Percentiles rank a stretch among this genome's conserved stretches.
Evolutionary conservation across 2,329 filamentous ascomycete genomes (phyloP).

Genomic region (Diaporthe citrichinensis): DNA sequence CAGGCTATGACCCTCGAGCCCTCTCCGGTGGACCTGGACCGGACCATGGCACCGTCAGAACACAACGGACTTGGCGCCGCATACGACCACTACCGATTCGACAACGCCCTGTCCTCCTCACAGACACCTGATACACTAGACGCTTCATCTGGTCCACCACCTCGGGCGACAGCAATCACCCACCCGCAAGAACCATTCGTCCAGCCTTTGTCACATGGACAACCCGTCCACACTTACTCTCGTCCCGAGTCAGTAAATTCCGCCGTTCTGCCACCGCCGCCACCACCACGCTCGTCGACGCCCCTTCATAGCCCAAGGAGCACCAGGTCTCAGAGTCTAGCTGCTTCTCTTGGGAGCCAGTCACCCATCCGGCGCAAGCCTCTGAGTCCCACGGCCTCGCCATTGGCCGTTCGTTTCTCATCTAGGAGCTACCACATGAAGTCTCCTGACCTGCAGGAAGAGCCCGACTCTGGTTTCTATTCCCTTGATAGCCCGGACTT

Average conservation of each 20-base stretch:
- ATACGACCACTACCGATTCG: conserved; percentile 41
- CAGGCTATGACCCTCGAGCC: conserved; percentile 34
- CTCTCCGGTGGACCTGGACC: conserved; percentile 34
- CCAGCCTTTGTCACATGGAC: conserved; percentile 27
- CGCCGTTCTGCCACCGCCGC: conserved; percentile 22
- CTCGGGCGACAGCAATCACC: conserved; percentile 31
- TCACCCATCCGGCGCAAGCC: conserved; percentile 71
- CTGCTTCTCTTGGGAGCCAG: conserved; percentile 46
- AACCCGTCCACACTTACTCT: conserved; percentile 23
- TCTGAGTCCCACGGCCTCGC: conserved; percentile 68
- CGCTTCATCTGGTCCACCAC: conserved; percentile 41
- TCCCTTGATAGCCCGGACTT: conserved; percentile 73
- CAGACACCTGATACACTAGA: conserved; percentile 42
- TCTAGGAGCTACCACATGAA: conserved; percentile 55
- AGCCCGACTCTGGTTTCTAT: conserved; percentile 66
- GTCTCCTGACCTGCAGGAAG: conserved; percentile 58
- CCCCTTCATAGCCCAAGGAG: conserved; percentile 48
- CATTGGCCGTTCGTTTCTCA: conserved; percentile 64
- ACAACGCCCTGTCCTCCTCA: conserved; percentile 35
- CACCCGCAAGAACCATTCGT: conserved; percentile 29
- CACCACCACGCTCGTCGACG: conserved; percentile 32
- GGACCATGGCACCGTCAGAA: conserved; percentile 35
- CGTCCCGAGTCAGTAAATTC: conserved; percentile 34
- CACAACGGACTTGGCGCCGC: conserved; percentile 36
- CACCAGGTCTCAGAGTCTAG: conserved; percentile 50